Base-by-base conservation (phyloP, 2,329 filamentous ascomycete genomes). In the Xylaria sp. region DNA sequence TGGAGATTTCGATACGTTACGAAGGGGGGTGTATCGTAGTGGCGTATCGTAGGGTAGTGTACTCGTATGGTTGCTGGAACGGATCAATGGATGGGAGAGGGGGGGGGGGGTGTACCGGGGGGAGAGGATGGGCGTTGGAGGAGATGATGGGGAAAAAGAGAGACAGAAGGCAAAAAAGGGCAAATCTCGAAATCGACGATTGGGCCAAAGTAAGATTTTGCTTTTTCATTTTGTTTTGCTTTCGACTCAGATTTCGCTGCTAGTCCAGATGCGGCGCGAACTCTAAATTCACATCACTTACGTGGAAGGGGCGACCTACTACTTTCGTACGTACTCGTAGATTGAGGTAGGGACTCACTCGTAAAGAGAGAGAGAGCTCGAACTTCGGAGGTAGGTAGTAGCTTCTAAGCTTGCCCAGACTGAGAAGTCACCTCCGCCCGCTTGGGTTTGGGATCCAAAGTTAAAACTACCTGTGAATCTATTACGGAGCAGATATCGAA, bases 121-220 rank as follows among this genome's bases (percentile, higher is more conserved):
- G n/a, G 8, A 50, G 8, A 8, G 39, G 59, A 53, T 51, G 54
- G 52, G 9, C 39, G 53, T 61, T 50, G 61, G 30, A 52, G 47
- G 7, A 18, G 10, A 51, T 59, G 54, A 48, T 54, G 48, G 10
- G 52, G 56, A 55, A 59, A 59, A 44, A 54, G 54, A 48, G n/a
- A 34, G 16, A 16, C 16, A 16, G 16, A 47, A 30, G 52, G 30
- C 4, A 30, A 42, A 30, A 30, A 30, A 30, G 23, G 49, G 8
- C 10, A 44, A 59, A 62, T 59, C 57, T 62, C 23, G 39, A 58
- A 55, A 58, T 60, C 58, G 56, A 50, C 52, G 56, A 55, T 63
- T 30, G 23, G 34, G 55, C 16, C 19, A 54, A 42, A 30, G 23
- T 30, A 30, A 2, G 5, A 4, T 30, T 30, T 30, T 5, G 5